Percentiles rank a stretch among this genome's conserved stretches.
Conservation (phyloP, 1,284 basidiomycete genomes). For the Mixia osmundae region DNA sequence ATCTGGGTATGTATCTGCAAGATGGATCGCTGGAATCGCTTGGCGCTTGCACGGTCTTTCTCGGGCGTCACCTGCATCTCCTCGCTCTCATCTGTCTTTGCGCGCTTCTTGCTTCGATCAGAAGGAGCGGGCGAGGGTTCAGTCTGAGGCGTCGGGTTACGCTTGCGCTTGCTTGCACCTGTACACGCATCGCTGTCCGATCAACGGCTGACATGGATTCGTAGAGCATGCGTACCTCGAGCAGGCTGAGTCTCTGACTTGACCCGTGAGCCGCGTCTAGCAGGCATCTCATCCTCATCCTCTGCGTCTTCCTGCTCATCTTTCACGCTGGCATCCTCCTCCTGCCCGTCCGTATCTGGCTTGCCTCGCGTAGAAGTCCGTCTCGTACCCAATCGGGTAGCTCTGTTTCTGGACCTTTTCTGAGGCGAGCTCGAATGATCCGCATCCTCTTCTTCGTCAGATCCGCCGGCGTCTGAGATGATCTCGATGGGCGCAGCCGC, state of each 20-base stretch:
- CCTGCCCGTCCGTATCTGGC: neutral
- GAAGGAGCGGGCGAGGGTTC: neutral
- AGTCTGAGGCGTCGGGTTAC: neutral
- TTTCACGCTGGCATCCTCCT: neutral
- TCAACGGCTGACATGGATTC: neutral
- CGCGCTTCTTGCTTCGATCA: neutral
- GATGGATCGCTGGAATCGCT: neutral
- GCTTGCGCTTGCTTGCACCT: conserved; percentile 2
- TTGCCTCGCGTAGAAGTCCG: too few relatives aligned
- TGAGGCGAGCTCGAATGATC: too few relatives aligned
- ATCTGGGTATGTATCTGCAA: neutral
- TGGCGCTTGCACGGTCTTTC: neutral
- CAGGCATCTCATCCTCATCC: neutral
- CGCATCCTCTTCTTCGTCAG: too few relatives aligned
- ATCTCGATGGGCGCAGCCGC: too few relatives aligned
- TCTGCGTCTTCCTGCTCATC: neutral
- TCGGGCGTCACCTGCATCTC: neutral
- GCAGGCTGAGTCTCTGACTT: neutral
- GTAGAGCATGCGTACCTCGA: neutral
- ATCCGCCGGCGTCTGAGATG: too few relatives aligned
- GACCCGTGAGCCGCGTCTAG: neutral
- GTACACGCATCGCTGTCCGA: too few relatives aligned
- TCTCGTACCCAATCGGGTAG: too few relatives aligned
- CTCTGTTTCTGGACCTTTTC: too few relatives aligned
- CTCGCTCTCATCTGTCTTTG: neutral